Percentiles rank a stretch among this genome's conserved stretches.
Evolutionary conservation across 495 filamentous ascomycete genomes (phyloP).

Genomic region (Choiromyces venosus): DNA sequence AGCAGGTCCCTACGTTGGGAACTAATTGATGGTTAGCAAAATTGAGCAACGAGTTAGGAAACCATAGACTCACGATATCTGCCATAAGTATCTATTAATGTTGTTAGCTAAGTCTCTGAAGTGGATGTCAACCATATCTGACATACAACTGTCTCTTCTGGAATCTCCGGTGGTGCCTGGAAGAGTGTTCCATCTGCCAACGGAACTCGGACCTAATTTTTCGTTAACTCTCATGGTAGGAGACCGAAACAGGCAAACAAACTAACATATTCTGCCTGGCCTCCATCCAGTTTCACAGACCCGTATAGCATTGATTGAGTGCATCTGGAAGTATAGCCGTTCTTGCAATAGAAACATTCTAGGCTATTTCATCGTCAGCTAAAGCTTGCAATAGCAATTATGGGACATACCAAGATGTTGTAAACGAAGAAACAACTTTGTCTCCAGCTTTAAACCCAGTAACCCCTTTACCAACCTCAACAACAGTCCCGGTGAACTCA

Average conservation of each 20-base stretch:
- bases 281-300: conserved; percentile 67
- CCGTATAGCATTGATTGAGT: conserved; percentile 71
- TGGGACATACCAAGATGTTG: conserved; percentile 66
- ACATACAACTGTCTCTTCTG: conserved; percentile 60
- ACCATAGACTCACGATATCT: conserved; percentile 52
- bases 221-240: conserved; percentile 13
- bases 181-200: conserved; percentile 77
- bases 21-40: conserved; percentile 18
- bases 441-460: conserved; percentile 69
- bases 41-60: background rate
- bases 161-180: conserved; percentile 67
- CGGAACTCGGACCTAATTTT: conserved; percentile 59
- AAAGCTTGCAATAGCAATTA: background rate
- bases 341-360: conserved; percentile 85
- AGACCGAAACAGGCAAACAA: conserved; percentile 26
- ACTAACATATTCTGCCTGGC: conserved; percentile 73
- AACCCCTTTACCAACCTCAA: conserved; percentile 62
- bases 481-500: conserved; percentile 75
- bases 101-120: background rate
- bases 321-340: conserved; percentile 78
- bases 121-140: background rate
- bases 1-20: conserved; percentile 23
- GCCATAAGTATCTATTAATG: conserved; percentile 64
- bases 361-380: conserved; percentile 49
- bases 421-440: conserved; percentile 75